Evolutionary conservation across 2,329 filamentous ascomycete species (phyloP).

Genomic region (Calonectria multiphialidica): DNA sequence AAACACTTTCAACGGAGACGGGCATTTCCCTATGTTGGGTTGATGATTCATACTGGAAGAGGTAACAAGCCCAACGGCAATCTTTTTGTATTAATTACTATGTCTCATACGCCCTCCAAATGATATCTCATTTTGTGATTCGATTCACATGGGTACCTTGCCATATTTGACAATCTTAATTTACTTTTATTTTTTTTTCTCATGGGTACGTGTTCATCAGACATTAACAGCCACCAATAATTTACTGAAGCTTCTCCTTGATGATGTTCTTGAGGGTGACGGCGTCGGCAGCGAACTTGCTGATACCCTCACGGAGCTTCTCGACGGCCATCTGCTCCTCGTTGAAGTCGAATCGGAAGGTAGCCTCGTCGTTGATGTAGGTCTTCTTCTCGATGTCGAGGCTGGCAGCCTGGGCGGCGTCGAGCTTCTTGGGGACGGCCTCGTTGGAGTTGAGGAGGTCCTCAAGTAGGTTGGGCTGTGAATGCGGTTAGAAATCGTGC

Average conservation of each 20-base stretch:
- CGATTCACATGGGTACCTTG: neutral
- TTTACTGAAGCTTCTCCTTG: conserved; percentile 81
- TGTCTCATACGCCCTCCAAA: neutral
- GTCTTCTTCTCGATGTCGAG: conserved; percentile 88
- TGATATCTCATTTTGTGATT: neutral
- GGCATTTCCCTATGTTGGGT: too few relatives aligned
- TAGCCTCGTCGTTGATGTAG: conserved; percentile 90
- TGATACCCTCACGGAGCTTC: conserved; percentile 99
- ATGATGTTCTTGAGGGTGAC: conserved; percentile 93
- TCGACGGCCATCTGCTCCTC: conserved; percentile 99
- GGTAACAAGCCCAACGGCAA: neutral
- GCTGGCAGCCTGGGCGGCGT: conserved; percentile 72
- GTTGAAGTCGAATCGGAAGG: conserved; percentile 99
- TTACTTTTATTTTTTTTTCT: conserved; percentile 19
- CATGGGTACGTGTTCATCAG: conserved; percentile 8
- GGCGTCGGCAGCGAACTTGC: conserved; percentile 98
- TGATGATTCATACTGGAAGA: neutral
- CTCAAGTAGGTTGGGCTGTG: conserved; percentile 90
- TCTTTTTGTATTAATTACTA: neutral
- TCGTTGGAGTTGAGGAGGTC: conserved; percentile 88
- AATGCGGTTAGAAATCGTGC: conserved; percentile 23
- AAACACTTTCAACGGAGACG: too few relatives aligned
- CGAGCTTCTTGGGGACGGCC: conserved; percentile 92
- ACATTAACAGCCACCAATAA: conserved; percentile 15
- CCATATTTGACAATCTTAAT: neutral